Evolutionary conservation across 176 grass and related monocot genomes (phyloP), one percentile per base, ranked within the genome.

Genomic region (Carex kokanica): DNA sequence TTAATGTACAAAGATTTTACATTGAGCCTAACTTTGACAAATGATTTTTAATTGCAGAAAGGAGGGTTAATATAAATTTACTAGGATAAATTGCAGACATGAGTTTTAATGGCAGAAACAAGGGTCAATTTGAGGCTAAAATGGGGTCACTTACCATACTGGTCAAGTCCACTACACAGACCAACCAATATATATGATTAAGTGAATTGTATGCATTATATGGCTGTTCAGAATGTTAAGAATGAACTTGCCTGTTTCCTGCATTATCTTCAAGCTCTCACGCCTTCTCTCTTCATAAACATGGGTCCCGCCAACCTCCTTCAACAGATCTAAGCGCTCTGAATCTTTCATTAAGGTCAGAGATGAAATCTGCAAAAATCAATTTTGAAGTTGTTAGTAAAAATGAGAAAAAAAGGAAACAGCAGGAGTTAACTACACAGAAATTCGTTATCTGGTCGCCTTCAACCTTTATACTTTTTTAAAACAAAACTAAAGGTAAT

Each of bases 181-280:
- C 13, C 47, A 54, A 75, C 13, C 72, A 75, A 31, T 12, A 75
- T 31, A 15, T 75, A 54, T 53, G 13, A n/a, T 69, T 15, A 54
- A 29, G 45, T 13, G 6, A 23, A 6, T 52, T 74, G 20, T 24
- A 20, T 15, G 24, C n/a, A 25, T 15, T 24, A 52, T 25, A 74
- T 11, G 36, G 11, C 0, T 29, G 31, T 47, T 75, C 47, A 75
- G 13, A 72, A 47, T 29, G 72, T 75, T 17, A 27, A 17, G 21
- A 31, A 75, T 54, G 8, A 75, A 75, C 72, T 75, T 31, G 83
- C 96, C 93, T 77, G 96, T 98, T 88, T 98, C 93, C 81, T 93
- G 89, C 96, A 98, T 98, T 84, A 98, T 98, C 86, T 98, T 98
- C 91, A 95, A 95, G 85, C 96, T 98, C 65, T 98, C 96, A n/a